Evolutionary conservation across 345 rosid species (phyloP).

Genomic region (Trapa bicornis): DNA sequence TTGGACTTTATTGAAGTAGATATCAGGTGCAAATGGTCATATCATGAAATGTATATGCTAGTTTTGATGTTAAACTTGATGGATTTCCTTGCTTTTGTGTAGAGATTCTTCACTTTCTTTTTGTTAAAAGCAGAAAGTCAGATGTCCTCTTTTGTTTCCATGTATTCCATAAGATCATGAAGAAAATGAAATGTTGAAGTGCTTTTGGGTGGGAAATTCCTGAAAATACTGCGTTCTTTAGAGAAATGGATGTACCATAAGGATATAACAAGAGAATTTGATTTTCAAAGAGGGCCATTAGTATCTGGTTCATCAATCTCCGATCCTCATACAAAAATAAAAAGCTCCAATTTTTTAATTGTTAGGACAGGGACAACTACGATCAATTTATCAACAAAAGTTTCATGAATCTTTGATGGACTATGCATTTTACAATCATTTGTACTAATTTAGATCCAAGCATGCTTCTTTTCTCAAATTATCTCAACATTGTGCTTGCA

Average conservation of each 20-base stretch:
- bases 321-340: background rate
- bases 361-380: background rate
- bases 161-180: background rate
- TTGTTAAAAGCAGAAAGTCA: background rate
- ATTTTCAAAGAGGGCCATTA: background rate
- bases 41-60: background rate
- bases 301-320: background rate
- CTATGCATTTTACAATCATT: background rate
- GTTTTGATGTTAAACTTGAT: background rate
- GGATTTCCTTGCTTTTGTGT: background rate
- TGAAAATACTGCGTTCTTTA: background rate
- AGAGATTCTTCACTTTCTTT: background rate
- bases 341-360: background rate
- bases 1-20: background rate
- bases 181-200: background rate
- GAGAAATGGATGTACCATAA: background rate
- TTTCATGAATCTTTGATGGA: background rate
- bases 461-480: background rate
- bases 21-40: background rate
- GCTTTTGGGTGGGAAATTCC: background rate
- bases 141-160: too few relatives aligned
- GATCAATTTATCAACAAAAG: background rate
- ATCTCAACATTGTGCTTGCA: background rate
- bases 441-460: background rate
- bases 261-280: background rate